phyloP scores from a whole-genome alignment of 148 eudicot species.

The Camellia lanceoleosa region DNA sequence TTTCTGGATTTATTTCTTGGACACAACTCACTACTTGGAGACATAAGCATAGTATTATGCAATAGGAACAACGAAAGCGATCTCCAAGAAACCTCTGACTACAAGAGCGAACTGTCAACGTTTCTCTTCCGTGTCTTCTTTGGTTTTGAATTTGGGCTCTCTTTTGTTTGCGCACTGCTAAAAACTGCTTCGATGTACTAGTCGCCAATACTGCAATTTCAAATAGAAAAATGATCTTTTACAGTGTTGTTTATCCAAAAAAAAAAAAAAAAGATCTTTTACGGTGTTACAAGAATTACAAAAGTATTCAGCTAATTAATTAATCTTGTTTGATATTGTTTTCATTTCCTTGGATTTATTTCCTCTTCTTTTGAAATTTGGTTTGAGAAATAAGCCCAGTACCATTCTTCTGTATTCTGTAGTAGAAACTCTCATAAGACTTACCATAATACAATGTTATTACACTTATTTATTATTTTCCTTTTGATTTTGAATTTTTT shows the following conservation, averaged over 20 bases:
- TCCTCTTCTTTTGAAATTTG: no score
- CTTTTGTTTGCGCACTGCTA: slow-evolving; percentile 74
- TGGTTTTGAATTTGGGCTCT: slow-evolving; percentile 88
- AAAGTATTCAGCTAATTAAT: no score
- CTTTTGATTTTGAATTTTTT: no score
- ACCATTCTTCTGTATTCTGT: no score
- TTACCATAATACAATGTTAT: no score
- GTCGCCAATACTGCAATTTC: slow-evolving; percentile 76
- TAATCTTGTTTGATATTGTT: no score
- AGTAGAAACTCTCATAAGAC: no score
- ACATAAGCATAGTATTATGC: slow-evolving; percentile 96
- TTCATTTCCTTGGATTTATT: no score
- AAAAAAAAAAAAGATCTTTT: not conserved
- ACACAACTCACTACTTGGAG: slow-evolving; percentile 53
- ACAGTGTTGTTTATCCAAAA: not conserved
- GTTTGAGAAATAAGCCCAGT: no score
- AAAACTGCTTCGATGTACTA: slow-evolving; percentile 86
- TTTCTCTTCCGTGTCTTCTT: slow-evolving; percentile 90
- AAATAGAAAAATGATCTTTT: not conserved
- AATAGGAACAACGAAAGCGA: slow-evolving; percentile 97
- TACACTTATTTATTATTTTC: no score
- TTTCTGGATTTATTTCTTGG: not conserved
- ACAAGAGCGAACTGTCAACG: slow-evolving; percentile 88
- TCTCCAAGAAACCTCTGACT: slow-evolving; percentile 84
- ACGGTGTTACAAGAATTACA: no score